Percentiles rank a stretch among this genome's conserved stretches.
These are phyloP conservation scores for Pezizomycotina sp. DNA, from an alignment of 2,329 filamentous ascomycete genomes.

Conservation along the genomic window DNA sequence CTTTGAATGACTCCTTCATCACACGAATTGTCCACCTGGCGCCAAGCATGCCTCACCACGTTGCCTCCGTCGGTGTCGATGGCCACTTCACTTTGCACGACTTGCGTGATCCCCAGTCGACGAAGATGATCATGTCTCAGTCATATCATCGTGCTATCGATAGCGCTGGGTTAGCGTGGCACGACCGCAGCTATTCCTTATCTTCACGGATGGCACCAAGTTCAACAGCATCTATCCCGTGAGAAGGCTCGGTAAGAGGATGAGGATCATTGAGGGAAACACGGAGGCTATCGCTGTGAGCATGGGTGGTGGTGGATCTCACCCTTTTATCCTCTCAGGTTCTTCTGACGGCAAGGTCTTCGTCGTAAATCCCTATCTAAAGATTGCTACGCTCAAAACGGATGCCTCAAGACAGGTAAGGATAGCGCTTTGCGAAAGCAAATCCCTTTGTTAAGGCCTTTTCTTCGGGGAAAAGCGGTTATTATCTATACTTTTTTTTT, in stretches of 20 bases:
- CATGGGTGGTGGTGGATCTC: conserved; percentile 32
- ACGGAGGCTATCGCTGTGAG: conserved; percentile 23
- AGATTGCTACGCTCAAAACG: conserved; percentile 31
- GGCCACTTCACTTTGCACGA: conserved; percentile 35
- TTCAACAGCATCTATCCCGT: conserved; percentile 29
- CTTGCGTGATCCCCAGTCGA: conserved; percentile 31
- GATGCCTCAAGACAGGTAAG: too few species aligned
- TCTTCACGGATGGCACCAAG: conserved; percentile 30
- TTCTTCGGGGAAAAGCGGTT: too few species aligned
- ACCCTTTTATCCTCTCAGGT: conserved; percentile 34
- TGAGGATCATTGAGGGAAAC: too few species aligned
- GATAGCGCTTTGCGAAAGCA: too few species aligned
- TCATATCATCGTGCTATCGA: conserved; percentile 34
- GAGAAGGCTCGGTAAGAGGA: too few species aligned
- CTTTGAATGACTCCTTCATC: conserved; percentile 33
- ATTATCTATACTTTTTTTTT: conserved; percentile 7
- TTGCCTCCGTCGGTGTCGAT: conserved; percentile 33
- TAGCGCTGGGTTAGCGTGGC: conserved; percentile 31
- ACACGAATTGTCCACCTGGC: conserved; percentile 32
- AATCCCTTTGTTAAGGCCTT: too few species aligned
- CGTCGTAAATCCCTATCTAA: conserved; percentile 32
- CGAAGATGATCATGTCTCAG: conserved; percentile 35
- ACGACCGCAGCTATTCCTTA: conserved; percentile 33
- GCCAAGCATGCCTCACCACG: conserved; percentile 34
- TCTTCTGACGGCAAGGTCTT: conserved; percentile 33